Base-by-base conservation (phyloP, 352 stramenopile species). In the Phytophthora brassicae region DNA sequence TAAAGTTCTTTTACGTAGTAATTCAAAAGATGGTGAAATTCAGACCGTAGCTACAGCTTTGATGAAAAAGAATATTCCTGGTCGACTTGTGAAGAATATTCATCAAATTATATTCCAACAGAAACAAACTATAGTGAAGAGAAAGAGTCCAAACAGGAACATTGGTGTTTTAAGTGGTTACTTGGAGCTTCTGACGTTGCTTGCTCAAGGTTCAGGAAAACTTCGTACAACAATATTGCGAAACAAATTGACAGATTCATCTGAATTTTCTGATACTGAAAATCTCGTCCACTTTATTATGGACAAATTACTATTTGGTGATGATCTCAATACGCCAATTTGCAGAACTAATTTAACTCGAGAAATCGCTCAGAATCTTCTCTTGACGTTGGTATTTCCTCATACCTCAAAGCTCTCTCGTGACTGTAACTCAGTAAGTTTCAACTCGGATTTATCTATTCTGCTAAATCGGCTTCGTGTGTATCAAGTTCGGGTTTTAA, bases 401-500 rank as follows among this genome's bases (percentile, higher is more conserved):
- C 49, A 29, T 8, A 6, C 24, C 43, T 5, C 16, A 42, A 36
- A 41, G 17, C 24, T 2, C 7, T 6, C 6, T 43, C 22, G 6
- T 24, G 22, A 33, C 13, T 20, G 17, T 50, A 22, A 31, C 22
- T 6, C 20, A 6, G 26, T 20, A 38, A 17, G 6, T 44, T 7
- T 51, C 16, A 66, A 64, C 22, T 41, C 19, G 13, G 58, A 72
- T 55, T 31, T 64, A 14, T 13, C 44, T 33, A 11, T 24, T 19
- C n/a, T 79, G 8, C 23, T 79, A 9, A 45, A 28, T 0, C 28
- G 48, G 52, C 56, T 75, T 24, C 36, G 51, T 29, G 50, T 16
- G 8, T 80, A 71, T 16, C 79, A 84, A 50, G 17, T 14, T 5
- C 53, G 49, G 0, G 72, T 83, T 0, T 16, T 77, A 2, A 33